Evolutionary conservation across 768 basidiomycete genomes (phyloP).

Genomic region (Omphalotus guepiniiformis): DNA sequence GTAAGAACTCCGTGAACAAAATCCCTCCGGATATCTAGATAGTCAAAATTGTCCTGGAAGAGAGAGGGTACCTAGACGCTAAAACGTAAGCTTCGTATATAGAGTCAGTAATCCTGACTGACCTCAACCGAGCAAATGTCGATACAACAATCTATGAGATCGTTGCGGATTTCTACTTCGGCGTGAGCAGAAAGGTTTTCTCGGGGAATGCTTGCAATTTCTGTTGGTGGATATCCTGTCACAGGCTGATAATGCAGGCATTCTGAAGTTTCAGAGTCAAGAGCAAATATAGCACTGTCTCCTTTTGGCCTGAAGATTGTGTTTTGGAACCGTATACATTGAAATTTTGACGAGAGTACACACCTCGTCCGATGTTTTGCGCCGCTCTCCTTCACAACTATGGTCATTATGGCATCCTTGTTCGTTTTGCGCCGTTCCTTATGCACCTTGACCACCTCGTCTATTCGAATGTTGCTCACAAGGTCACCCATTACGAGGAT

Average conservation of each 20-base stretch:
- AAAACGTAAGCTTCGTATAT: not conserved
- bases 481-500: slow-evolving; percentile 90
- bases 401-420: slow-evolving; percentile 95
- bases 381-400: slow-evolving; percentile 83
- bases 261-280: slow-evolving; percentile 72
- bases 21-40: slow-evolving; percentile 84
- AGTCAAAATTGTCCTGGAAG: slow-evolving; percentile 99
- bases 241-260: slow-evolving; percentile 84
- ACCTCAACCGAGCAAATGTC: slow-evolving; percentile 95
- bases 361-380: slow-evolving; percentile 70
- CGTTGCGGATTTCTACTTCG: slow-evolving; percentile 83
- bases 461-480: slow-evolving; percentile 89
- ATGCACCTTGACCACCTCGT: slow-evolving; percentile 85
- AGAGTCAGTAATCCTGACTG: slow-evolving; percentile 11
- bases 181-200: slow-evolving; percentile 68
- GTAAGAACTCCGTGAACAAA: slow-evolving; percentile 94
- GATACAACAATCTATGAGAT: slow-evolving; percentile 84
- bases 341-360: not conserved
- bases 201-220: slow-evolving; percentile 64
- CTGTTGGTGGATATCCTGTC: slow-evolving; percentile 62
- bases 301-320: slow-evolving; percentile 51
- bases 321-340: not conserved
- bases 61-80: slow-evolving; percentile 77
- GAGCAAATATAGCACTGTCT: slow-evolving; percentile 73
- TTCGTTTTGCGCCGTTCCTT: slow-evolving; percentile 82